A percentile compares a stretch with the other conserved stretches of the same genome.
Conservation (phyloP, 208 protist species). For the Strigomonas galati region DNA sequence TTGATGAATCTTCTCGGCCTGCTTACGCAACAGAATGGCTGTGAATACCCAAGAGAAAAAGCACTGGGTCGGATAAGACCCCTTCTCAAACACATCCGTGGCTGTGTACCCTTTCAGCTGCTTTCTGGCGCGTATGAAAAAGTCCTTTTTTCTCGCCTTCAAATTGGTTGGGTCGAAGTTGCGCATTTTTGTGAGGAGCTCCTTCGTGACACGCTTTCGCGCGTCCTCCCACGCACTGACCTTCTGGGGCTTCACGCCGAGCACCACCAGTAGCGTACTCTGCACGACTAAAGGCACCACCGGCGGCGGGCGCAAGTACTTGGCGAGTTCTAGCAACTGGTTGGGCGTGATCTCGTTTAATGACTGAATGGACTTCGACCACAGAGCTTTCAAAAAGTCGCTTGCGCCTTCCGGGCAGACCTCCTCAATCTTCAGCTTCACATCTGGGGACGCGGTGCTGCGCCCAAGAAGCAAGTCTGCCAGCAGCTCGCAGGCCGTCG, state of each 20-base stretch:
- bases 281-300: slow-evolving; percentile 50
- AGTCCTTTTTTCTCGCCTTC: slow-evolving; percentile 30
- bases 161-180: slow-evolving; percentile 48
- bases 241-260: slow-evolving; percentile 49
- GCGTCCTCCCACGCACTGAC: slow-evolving; percentile 48
- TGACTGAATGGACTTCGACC: slow-evolving; percentile 26
- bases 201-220: slow-evolving; percentile 35
- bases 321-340: slow-evolving; percentile 51
- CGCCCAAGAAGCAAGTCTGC: slow-evolving; percentile 36
- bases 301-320: slow-evolving; percentile 50
- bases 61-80: slow-evolving; percentile 47
- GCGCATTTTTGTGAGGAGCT: slow-evolving; percentile 46
- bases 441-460: slow-evolving; percentile 7
- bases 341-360: slow-evolving; percentile 37
- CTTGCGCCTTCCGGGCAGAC: slow-evolving; percentile 18
- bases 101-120: slow-evolving; percentile 45
- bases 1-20: slow-evolving; percentile 22
- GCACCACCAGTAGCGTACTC: slow-evolving; percentile 38
- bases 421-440: slow-evolving; percentile 47
- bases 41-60: slow-evolving; percentile 61
- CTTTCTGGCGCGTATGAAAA: slow-evolving; percentile 49
- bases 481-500: slow-evolving; percentile 30
- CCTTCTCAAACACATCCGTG: slow-evolving; percentile 51
- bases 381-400: slow-evolving; percentile 48
- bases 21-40: slow-evolving; percentile 41